Percentiles rank a stretch among this genome's conserved stretches.
These are phyloP conservation scores for Corymbia calophylla DNA, from an alignment of 441 rosid species.

Conservation along the genomic window DNA sequence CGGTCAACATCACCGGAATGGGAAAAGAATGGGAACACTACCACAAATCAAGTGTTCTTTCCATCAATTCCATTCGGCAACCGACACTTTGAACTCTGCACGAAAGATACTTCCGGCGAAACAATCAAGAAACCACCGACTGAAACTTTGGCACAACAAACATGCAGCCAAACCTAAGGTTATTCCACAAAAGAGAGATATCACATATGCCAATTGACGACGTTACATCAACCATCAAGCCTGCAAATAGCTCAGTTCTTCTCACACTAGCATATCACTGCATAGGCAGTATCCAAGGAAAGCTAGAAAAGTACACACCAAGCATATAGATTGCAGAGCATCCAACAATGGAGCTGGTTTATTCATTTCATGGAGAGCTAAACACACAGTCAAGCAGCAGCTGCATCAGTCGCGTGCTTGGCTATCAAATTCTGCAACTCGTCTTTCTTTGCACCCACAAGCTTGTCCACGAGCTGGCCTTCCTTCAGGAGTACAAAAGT, in stretches of 20 bases:
- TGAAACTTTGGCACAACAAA: neutral
- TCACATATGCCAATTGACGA: neutral
- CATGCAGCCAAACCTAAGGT: neutral
- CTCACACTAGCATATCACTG: neutral
- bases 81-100: neutral
- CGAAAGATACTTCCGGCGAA: neutral
- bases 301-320: neutral
- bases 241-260: neutral
- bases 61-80: neutral
- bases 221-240: neutral
- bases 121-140: neutral
- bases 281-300: neutral
- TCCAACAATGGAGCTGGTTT: neutral
- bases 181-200: neutral
- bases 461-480: conserved; percentile 32
- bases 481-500: conserved; percentile 62
- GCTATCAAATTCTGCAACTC: conserved; percentile 18
- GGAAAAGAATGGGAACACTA: neutral
- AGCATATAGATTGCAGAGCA: neutral
- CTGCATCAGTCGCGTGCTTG: conserved; percentile 16
- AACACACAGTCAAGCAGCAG: conserved; percentile 11
- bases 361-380: neutral
- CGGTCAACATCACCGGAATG: neutral
- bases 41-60: neutral
- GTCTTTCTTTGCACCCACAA: conserved; percentile 54